phyloP scores from a whole-genome alignment of 2,329 filamentous ascomycete genomes.

The Epichloe hybrida region DNA sequence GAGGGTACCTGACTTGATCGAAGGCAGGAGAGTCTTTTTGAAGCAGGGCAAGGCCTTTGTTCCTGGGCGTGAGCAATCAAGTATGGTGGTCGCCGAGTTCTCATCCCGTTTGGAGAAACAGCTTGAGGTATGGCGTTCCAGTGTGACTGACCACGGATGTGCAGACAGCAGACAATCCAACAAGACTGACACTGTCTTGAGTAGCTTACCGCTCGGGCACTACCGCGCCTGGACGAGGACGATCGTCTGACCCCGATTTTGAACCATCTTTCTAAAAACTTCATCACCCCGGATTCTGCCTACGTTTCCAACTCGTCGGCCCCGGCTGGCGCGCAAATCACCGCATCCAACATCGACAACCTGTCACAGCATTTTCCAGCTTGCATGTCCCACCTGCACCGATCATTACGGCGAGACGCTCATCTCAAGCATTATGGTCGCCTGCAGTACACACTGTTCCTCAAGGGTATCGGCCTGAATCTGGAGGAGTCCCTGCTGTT shows the following conservation, averaged over 20 bases:
- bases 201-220: slow-evolving; percentile 73
- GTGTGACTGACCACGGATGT: no score
- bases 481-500: slow-evolving; percentile 88
- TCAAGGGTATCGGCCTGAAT: slow-evolving; percentile 86
- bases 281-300: slow-evolving; percentile 76
- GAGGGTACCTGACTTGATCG: slow-evolving; percentile 78
- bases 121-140: slow-evolving; percentile 49
- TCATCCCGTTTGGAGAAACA: slow-evolving; percentile 64
- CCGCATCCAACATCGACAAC: slow-evolving; percentile 64
- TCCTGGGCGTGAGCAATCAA: slow-evolving; percentile 71
- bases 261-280: slow-evolving; percentile 82
- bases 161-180: background rate
- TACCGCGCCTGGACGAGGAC: slow-evolving; percentile 90
- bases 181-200: background rate
- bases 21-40: slow-evolving; percentile 62
- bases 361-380: slow-evolving; percentile 75
- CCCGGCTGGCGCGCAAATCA: slow-evolving; percentile 59
- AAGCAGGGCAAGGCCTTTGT: slow-evolving; percentile 81
- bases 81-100: slow-evolving; percentile 83
- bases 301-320: slow-evolving; percentile 53
- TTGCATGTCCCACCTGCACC: slow-evolving; percentile 89
- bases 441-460: slow-evolving; percentile 88
- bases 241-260: slow-evolving; percentile 64
- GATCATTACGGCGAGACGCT: slow-evolving; percentile 68
- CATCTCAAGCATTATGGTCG: slow-evolving; percentile 91